Conservation (phyloP, 1,284 basidiomycete species). For the Apiotrichum gracile region DNA sequence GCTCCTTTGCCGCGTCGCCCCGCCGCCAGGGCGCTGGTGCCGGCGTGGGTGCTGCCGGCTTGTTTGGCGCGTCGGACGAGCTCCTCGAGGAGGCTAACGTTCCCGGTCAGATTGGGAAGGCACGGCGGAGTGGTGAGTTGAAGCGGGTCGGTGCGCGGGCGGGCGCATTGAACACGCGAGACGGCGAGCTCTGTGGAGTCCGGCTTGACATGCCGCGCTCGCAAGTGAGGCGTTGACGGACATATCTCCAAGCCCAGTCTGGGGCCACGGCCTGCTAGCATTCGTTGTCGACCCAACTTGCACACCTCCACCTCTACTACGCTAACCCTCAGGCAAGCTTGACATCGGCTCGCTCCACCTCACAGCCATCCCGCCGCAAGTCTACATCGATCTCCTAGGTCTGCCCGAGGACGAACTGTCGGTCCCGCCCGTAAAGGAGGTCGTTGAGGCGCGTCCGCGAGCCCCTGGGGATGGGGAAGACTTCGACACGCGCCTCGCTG, state of each 20-base stretch:
- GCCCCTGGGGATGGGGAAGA: not conserved
- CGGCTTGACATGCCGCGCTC: not conserved
- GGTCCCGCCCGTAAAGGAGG: constrained; percentile 7
- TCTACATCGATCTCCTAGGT: constrained; percentile 40
- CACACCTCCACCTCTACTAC: not conserved
- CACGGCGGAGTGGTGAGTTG: constrained; percentile 32
- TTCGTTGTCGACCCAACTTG: too few relatives aligned
- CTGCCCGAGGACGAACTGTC: constrained; percentile 30
- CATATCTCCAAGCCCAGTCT: too few relatives aligned
- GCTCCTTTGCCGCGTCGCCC: not conserved
- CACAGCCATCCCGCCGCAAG: constrained; percentile 28
- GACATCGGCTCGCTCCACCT: constrained; percentile 36
- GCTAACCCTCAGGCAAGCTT: constrained; percentile 33
- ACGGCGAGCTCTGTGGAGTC: too few relatives aligned
- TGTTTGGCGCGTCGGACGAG: constrained; percentile 4
- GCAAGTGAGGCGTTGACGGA: too few relatives aligned
- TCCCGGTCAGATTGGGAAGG: constrained; percentile 27
- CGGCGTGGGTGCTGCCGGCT: not conserved
- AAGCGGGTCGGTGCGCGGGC: not conserved
- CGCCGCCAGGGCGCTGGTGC: not conserved
- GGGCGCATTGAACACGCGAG: too few relatives aligned
- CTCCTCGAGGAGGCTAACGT: constrained; percentile 31
- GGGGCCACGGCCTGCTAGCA: too few relatives aligned
- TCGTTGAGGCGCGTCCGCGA: not conserved
- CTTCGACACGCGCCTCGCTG: not conserved